Conservation (phyloP, 2,329 filamentous ascomycete species). For the Epichloe baconii region DNA sequence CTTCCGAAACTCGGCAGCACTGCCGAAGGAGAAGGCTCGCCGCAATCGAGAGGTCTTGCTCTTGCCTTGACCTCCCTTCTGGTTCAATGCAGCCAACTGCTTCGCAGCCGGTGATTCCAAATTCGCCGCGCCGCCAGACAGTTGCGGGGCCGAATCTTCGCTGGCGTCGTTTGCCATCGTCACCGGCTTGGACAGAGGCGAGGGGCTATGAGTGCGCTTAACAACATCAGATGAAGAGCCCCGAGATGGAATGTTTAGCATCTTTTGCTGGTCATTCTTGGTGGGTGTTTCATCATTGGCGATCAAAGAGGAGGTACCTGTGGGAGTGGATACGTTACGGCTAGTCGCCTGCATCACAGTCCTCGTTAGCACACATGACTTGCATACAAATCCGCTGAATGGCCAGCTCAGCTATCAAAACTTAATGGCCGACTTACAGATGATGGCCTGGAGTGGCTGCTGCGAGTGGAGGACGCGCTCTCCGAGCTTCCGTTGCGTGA, state of each 20-base stretch:
- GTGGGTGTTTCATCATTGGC: conserved; percentile 32
- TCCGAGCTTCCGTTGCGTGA: conserved; percentile 48
- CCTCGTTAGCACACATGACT: conserved; percentile 33
- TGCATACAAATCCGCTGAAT: conserved; percentile 27
- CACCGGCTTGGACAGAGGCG: conserved; percentile 60
- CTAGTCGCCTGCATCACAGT: conserved; percentile 41
- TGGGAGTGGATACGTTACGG: conserved; percentile 42
- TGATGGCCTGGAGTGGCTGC: conserved; percentile 45
- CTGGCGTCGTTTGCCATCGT: conserved; percentile 44
- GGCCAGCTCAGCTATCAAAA: conserved; percentile 12
- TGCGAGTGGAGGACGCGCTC: conserved; percentile 46
- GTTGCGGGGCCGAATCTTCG: conserved; percentile 27
- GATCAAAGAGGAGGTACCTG: conserved; percentile 37
- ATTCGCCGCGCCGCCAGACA: conserved; percentile 22
- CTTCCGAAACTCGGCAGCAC: conserved; percentile 76
- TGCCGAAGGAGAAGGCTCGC: conserved; percentile 92
- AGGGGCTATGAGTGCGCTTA: conserved; percentile 54
- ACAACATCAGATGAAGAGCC: conserved; percentile 51
- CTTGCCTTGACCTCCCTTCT: conserved; percentile 64
- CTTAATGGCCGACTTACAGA: conserved; percentile 43
- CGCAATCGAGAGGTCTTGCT: conserved; percentile 79
- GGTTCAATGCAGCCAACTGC: conserved; percentile 75
- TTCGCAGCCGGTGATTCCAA: conserved; percentile 61
- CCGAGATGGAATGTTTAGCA: conserved; percentile 46
- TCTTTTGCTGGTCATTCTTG: conserved; percentile 40